phyloP scores from a whole-genome alignment of 768 basidiomycete species.

The Mrakia blollopis region DNA sequence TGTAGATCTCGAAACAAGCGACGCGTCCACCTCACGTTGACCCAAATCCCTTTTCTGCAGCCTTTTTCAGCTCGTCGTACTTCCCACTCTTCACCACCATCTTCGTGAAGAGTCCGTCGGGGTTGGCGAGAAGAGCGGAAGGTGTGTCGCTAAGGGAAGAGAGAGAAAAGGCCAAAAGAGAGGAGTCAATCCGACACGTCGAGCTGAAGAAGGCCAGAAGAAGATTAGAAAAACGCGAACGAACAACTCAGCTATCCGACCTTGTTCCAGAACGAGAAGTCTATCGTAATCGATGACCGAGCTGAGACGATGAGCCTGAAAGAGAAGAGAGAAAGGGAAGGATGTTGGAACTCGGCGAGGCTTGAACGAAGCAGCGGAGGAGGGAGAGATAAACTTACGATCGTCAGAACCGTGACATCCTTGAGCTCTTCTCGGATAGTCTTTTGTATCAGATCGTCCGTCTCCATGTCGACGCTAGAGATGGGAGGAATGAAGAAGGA shows the following conservation, averaged over 20 bases:
- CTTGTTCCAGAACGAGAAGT: constrained; percentile 43
- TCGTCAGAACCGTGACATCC: not conserved
- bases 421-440: constrained; percentile 63
- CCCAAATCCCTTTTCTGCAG: constrained; percentile 26
- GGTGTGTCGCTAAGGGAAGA: constrained; percentile 35
- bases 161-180: not conserved
- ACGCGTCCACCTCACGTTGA: not conserved
- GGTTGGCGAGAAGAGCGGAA: constrained; percentile 39
- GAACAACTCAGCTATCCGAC: constrained; percentile 41
- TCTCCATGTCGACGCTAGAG: constrained; percentile 5
- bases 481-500: not conserved
- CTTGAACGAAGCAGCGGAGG: not conserved
- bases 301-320: constrained; percentile 35
- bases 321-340: not conserved
- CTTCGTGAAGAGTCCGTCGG: constrained; percentile 40
- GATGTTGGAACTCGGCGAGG: not conserved
- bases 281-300: constrained; percentile 45
- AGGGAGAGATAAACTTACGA: constrained; percentile 10
- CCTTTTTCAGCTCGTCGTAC: constrained; percentile 41
- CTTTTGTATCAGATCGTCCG: constrained; percentile 53
- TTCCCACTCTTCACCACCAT: constrained; percentile 41
- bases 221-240: not conserved
- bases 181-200: not conserved
- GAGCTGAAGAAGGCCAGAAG: not conserved
- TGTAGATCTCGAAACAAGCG: not conserved